Evolutionary conservation across 73 alveolate genomes (phyloP).

Genomic region (Paramecium sexaurelia): DNA sequence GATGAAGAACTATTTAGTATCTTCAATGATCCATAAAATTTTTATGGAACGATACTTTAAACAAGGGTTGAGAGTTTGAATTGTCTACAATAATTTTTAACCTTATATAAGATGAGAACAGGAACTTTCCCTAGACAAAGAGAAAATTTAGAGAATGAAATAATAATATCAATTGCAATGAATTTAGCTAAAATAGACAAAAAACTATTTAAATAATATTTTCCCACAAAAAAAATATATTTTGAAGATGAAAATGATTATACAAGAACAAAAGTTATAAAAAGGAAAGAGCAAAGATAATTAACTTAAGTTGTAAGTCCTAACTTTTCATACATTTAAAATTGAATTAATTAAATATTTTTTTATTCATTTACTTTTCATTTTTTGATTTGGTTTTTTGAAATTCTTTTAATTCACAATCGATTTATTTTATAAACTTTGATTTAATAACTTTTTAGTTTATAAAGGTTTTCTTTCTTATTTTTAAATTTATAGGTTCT

Average conservation of each 20-base stretch:
- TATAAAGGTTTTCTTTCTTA: background rate
- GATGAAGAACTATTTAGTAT: background rate
- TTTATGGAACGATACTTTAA: background rate
- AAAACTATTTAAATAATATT: background rate
- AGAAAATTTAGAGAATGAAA: background rate
- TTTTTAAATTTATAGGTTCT: background rate
- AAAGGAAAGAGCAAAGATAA: background rate
- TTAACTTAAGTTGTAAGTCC: background rate
- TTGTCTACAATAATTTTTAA: background rate
- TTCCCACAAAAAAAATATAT: background rate
- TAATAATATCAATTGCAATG: background rate
- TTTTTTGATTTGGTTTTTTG: background rate
- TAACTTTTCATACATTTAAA: background rate
- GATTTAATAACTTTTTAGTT: background rate
- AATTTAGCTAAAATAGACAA: background rate
- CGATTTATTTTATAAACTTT: background rate
- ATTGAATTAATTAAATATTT: background rate
- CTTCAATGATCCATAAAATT: background rate
- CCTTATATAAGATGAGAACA: background rate
- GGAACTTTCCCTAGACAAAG: constrained; percentile 5
- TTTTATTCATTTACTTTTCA: background rate
- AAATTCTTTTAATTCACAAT: background rate
- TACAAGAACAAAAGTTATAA: background rate
- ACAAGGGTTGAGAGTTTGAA: background rate
- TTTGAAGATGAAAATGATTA: constrained; percentile 36